These are phyloP conservation scores for Blastomyces silverae DNA, from an alignment of 2,329 filamentous ascomycete genomes.

Conservation along the genomic window DNA sequence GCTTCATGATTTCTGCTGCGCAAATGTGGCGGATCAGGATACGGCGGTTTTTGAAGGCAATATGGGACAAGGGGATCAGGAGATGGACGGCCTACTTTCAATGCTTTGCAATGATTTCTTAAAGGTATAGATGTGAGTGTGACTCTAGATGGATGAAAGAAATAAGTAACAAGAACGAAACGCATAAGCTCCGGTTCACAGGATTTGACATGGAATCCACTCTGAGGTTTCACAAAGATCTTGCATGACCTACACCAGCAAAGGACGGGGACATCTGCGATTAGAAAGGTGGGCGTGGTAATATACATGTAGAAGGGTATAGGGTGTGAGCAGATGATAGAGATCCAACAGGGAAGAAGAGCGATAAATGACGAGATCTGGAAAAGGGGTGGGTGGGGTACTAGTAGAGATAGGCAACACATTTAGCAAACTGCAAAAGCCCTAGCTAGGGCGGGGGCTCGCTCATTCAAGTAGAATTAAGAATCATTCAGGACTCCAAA, in stretches of 20 bases:
- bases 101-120: not conserved
- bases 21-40: not conserved
- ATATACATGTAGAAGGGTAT: conserved; percentile 13
- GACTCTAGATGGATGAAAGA: not conserved
- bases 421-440: not conserved
- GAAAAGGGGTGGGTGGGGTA: not conserved
- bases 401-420: not conserved
- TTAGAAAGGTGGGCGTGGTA: not conserved
- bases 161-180: not conserved
- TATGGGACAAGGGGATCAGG: not conserved
- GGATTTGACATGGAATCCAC: not conserved
- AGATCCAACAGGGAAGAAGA: not conserved
- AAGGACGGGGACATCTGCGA: not conserved
- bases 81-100: not conserved
- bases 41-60: not conserved
- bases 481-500: not conserved
- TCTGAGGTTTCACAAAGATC: not conserved
- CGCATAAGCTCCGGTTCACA: not conserved
- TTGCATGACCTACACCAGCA: not conserved
- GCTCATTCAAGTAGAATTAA: not conserved
- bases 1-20: not conserved
- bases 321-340: not conserved
- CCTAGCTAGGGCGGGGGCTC: too few relatives aligned
- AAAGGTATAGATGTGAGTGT: not conserved
- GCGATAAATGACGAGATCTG: not conserved